Evolutionary conservation across 2,329 filamentous ascomycete species (phyloP).

Genomic region (Davidsoniella eucalypti): DNA sequence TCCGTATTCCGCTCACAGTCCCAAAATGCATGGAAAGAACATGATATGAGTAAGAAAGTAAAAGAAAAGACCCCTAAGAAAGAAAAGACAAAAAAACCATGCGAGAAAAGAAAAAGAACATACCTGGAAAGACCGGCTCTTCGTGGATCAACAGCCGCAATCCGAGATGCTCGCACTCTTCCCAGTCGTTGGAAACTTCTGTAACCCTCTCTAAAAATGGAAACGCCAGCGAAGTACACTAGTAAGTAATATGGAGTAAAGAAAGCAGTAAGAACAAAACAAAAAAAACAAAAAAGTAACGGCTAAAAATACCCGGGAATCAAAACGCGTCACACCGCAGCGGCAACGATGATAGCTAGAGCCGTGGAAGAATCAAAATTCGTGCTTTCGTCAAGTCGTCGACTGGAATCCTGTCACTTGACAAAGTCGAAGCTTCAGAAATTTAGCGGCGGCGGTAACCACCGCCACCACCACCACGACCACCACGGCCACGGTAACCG

Average conservation of each 20-base stretch:
- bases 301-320: neutral
- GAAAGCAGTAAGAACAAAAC: neutral
- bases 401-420: neutral
- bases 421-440: constrained; percentile 7
- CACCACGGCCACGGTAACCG: constrained; percentile 48
- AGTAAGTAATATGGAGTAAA: neutral
- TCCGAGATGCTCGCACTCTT: too few species aligned
- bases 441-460: constrained; percentile 24
- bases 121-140: too few species aligned
- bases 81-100: neutral
- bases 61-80: neutral
- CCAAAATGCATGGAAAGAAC: too few species aligned
- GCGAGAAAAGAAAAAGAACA: neutral
- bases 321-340: constrained; percentile 17
- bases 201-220: constrained; percentile 10
- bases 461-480: constrained; percentile 34
- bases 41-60: too few species aligned
- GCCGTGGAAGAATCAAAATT: too few species aligned
- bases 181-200: neutral
- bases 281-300: neutral
- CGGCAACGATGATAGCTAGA: neutral
- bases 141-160: too few species aligned
- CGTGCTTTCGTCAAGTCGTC: too few species aligned
- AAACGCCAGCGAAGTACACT: constrained; percentile 10
- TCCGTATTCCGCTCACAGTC: too few species aligned